Evolutionary conservation across 2,329 filamentous ascomycete genomes (phyloP).

Genomic region (Nigrospora sphaerica): DNA sequence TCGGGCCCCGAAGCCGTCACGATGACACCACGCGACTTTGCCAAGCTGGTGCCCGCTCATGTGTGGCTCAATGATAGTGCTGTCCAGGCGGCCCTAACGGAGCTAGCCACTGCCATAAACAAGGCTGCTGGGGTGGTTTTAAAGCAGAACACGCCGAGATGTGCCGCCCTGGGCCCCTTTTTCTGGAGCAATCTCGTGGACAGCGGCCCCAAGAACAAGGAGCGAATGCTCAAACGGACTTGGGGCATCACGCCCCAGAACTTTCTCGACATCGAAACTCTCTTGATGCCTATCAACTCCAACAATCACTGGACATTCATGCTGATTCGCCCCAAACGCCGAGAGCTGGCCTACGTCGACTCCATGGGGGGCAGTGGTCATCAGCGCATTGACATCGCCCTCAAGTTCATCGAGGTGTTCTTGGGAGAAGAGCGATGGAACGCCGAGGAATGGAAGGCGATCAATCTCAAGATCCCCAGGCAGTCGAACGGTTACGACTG

Average conservation of each 20-base stretch:
- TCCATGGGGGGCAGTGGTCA: slow-evolving; percentile 44
- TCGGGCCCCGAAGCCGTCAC: slow-evolving; percentile 36
- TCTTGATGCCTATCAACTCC: slow-evolving; percentile 64
- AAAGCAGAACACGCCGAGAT: slow-evolving; percentile 46
- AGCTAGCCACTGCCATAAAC: slow-evolving; percentile 54
- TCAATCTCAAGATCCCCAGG: slow-evolving; percentile 36
- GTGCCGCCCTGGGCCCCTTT: slow-evolving; percentile 57
- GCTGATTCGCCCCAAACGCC: slow-evolving; percentile 54
- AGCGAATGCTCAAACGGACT: slow-evolving; percentile 48
- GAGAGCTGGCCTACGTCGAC: slow-evolving; percentile 62
- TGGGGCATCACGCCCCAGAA: slow-evolving; percentile 51
- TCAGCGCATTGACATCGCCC: slow-evolving; percentile 31
- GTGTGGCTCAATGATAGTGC: slow-evolving; percentile 74
- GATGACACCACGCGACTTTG: slow-evolving; percentile 53
- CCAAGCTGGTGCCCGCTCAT: slow-evolving; percentile 46
- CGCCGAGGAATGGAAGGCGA: slow-evolving; percentile 51
- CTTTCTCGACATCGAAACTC: slow-evolving; percentile 56
- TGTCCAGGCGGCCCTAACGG: slow-evolving; percentile 59
- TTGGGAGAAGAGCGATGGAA: slow-evolving; percentile 43
- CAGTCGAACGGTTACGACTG: slow-evolving; percentile 69
- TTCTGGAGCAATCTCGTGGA: slow-evolving; percentile 52
- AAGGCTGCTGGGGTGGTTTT: slow-evolving; percentile 42
- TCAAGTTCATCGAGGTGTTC: slow-evolving; percentile 51
- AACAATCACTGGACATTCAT: slow-evolving; percentile 65
- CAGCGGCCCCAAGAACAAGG: slow-evolving; percentile 37